A percentile compares a stretch with the other conserved stretches of the same genome.
These are phyloP conservation scores for Coemansia sp. DNA, from an alignment of 192 early-diverging fungal species.

Conservation along the genomic window DNA sequence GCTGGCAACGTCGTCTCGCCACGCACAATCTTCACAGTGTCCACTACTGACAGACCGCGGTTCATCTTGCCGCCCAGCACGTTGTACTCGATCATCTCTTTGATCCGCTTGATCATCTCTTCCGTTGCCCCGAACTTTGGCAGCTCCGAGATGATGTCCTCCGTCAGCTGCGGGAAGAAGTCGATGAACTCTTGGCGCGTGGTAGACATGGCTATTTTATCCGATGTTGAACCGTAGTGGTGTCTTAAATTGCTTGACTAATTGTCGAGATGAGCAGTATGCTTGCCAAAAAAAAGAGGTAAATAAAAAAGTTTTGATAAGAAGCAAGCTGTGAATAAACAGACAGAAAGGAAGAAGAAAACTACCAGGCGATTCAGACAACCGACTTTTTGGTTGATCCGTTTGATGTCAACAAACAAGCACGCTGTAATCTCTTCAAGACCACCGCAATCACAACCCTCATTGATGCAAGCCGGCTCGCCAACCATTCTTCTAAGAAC, in stretches of 20 bases:
- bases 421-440: no score
- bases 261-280: background rate
- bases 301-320: no score
- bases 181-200: constrained; percentile 61
- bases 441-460: no score
- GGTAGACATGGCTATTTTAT: constrained; percentile 51
- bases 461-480: no score
- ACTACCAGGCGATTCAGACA: no score
- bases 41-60: constrained; percentile 93
- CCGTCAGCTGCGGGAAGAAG: constrained; percentile 69
- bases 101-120: constrained; percentile 66
- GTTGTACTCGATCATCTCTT: constrained; percentile 62
- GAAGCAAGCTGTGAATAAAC: background rate
- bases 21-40: constrained; percentile 79
- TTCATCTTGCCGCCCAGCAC: constrained; percentile 90
- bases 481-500: no score
- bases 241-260: background rate
- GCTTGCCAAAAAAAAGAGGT: background rate
- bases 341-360: constrained; percentile 5
- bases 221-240: no score
- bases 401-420: no score
- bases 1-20: constrained; percentile 62
- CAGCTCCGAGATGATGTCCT: constrained; percentile 74
- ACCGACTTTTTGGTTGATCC: no score
- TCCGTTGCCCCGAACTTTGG: constrained; percentile 64